Conservation (phyloP, 2,329 filamentous ascomycete genomes). For the Colletotrichum coccodes region DNA sequence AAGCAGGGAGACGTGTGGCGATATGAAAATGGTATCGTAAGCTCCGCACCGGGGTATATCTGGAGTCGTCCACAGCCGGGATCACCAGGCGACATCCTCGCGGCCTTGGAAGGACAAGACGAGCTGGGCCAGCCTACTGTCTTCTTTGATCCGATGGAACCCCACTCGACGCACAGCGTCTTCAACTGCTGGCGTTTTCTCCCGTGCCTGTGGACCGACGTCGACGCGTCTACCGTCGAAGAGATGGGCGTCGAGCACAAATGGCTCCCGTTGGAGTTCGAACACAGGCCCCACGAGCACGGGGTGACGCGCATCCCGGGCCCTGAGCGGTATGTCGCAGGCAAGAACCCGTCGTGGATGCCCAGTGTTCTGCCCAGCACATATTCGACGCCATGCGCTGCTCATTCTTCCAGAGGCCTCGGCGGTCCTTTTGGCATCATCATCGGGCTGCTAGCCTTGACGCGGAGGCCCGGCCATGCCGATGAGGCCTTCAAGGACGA, state of each 20-base stretch:
- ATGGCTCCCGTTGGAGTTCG: constrained; percentile 45
- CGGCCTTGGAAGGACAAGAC: neutral
- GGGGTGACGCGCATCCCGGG: constrained; percentile 41
- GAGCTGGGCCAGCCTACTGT: neutral
- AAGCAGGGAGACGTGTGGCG: constrained; percentile 48
- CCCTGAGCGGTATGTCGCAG: constrained; percentile 42
- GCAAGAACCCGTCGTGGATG: constrained; percentile 48
- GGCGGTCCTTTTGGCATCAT: constrained; percentile 50
- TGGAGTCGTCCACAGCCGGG: constrained; percentile 35
- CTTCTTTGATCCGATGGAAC: neutral
- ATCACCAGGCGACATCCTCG: neutral
- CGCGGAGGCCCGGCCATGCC: neutral
- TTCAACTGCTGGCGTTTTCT: constrained; percentile 34
- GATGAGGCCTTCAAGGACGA: constrained; percentile 16
- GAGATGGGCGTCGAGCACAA: neutral
- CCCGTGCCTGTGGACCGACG: constrained; percentile 2
- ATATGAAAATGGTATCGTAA: constrained; percentile 44
- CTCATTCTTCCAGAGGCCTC: constrained; percentile 43
- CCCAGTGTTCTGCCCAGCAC: constrained; percentile 46
- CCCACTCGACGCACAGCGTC: constrained; percentile 17
- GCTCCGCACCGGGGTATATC: constrained; percentile 24
- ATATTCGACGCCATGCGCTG: constrained; percentile 37
- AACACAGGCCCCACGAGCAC: constrained; percentile 21
- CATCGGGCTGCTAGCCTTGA: constrained; percentile 50
- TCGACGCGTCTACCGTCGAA: constrained; percentile 27